Percentiles rank a stretch among this genome's conserved stretches.
These are phyloP conservation scores for Scheffersomyces lignosus DNA, from an alignment of 805 yeast genomes.

Conservation along the genomic window DNA sequence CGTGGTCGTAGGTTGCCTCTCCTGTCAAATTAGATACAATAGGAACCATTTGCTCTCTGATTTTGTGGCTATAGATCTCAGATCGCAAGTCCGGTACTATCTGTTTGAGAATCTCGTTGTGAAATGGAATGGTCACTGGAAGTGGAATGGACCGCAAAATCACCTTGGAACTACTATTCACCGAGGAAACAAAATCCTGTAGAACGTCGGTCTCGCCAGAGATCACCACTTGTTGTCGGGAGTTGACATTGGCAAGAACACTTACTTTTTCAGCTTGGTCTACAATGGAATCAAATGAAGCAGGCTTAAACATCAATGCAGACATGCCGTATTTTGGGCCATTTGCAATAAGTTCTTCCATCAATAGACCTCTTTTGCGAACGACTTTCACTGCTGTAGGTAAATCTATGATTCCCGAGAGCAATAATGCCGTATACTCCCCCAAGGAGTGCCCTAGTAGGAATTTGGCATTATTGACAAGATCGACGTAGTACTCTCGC, in stretches of 20 bases:
- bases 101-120: conserved; percentile 37
- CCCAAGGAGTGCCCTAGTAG: conserved; percentile 53
- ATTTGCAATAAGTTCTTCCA: conserved; percentile 27
- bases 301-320: conserved; percentile 32
- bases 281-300: conserved; percentile 20
- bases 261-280: conserved; percentile 16
- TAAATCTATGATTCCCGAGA: conserved; percentile 35
- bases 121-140: conserved; percentile 54
- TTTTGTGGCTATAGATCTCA: conserved; percentile 11
- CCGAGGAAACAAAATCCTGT: conserved; percentile 16
- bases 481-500: conserved; percentile 15
- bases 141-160: conserved; percentile 29
- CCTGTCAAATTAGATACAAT: conserved; percentile 41
- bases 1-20: conserved; percentile 14
- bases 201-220: conserved; percentile 40
- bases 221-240: conserved; percentile 41
- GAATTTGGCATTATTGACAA: conserved; percentile 12
- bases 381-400: conserved; percentile 42
- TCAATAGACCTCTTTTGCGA: conserved; percentile 42
- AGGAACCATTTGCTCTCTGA: conserved; percentile 22
- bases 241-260: conserved; percentile 49
- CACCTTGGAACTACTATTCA: conserved; percentile 11
- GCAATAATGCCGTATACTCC: conserved; percentile 45
- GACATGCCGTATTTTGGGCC: conserved; percentile 20
- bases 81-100: conserved; percentile 34